Conservation (phyloP, 164 flowering plant species). For the Houttuynia cordata region DNA sequence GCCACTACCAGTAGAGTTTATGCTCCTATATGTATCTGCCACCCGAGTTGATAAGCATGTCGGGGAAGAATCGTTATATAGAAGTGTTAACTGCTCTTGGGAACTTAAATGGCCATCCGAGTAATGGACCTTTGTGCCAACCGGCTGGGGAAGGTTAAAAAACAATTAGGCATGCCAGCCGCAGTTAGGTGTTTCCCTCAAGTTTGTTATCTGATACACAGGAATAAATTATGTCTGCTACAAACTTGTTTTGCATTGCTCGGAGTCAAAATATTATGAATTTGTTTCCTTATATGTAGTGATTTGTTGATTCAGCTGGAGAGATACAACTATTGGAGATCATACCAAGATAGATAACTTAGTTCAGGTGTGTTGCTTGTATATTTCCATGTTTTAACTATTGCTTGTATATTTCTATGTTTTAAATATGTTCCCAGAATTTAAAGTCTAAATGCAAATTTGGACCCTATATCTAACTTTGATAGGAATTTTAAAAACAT, state of each 20-base stretch:
- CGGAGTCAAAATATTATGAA: no score
- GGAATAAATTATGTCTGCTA: no score
- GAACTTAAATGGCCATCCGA: neutral
- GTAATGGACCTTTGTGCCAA: neutral
- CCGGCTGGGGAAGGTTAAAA: neutral
- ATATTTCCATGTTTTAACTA: neutral
- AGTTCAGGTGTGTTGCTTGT: slow-evolving; percentile 56
- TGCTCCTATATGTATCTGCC: neutral
- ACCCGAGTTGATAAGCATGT: neutral
- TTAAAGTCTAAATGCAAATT: neutral
- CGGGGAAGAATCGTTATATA: neutral
- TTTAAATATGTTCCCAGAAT: neutral
- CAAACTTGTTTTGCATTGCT: no score
- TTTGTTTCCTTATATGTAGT: neutral
- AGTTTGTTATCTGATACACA: no score
- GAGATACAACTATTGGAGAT: slow-evolving; percentile 83
- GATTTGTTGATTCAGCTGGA: slow-evolving; percentile 63
- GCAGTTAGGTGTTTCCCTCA: neutral
- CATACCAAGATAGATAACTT: slow-evolving; percentile 76
- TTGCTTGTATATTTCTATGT: no score
- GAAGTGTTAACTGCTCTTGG: neutral
- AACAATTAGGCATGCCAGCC: no score
- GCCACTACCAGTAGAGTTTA: neutral
- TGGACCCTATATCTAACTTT: no score
- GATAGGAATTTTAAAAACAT: no score